These are phyloP conservation scores for Triticum urartu DNA, from an alignment of 176 grass and related monocot species.

Conservation along the genomic window DNA sequence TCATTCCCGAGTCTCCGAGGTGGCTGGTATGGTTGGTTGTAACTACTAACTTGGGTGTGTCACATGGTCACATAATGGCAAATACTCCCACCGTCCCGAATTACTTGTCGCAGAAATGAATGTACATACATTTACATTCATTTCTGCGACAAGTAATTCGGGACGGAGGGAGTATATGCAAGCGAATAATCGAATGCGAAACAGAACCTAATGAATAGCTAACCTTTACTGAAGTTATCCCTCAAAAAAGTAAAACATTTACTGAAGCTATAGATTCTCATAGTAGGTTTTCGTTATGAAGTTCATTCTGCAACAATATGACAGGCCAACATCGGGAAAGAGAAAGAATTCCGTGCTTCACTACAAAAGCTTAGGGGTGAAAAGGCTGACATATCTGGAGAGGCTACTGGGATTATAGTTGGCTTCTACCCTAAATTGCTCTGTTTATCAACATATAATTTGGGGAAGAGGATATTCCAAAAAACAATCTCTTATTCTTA, in stretches of 20 bases:
- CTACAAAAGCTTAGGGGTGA: conserved; percentile 58
- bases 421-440: background rate
- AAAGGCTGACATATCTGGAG: conserved; percentile 53
- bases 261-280: background rate
- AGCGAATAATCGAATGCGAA: background rate
- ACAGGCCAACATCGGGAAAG: conserved; percentile 55
- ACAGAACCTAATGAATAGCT: conserved; percentile 3
- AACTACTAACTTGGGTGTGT: background rate
- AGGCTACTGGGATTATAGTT: conserved; percentile 66
- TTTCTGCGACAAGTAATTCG: too few species aligned
- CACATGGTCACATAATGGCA: background rate
- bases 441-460: conserved; percentile 6
- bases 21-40: conserved; percentile 57
- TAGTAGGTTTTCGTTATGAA: background rate
- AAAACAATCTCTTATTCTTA: background rate
- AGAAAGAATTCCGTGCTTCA: conserved; percentile 54
- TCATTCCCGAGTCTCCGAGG: conserved; percentile 83
- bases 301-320: conserved; percentile 18
- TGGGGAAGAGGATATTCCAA: background rate
- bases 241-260: background rate
- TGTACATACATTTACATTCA: too few species aligned
- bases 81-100: background rate
- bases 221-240: background rate
- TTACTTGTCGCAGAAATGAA: too few species aligned
- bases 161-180: background rate